A percentile compares a stretch with the other conserved stretches of the same genome.
Evolutionary conservation across 306 rosid species (phyloP).

Genomic region (Casuarina glauca): DNA sequence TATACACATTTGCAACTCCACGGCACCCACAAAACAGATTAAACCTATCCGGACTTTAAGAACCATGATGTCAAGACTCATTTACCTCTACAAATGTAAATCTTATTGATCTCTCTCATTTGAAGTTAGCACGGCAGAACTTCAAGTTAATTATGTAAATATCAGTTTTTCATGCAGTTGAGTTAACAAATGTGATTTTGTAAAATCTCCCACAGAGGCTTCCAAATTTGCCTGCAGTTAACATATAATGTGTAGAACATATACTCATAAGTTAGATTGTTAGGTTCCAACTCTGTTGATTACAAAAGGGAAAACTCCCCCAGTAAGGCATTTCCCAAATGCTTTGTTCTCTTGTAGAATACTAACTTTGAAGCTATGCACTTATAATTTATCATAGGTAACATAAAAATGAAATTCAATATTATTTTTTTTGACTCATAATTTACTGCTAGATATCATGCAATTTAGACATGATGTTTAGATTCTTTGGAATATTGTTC

Average conservation of each 20-base stretch:
- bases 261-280: no score
- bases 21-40: not conserved
- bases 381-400: no score
- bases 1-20: not conserved
- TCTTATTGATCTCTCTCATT: not conserved
- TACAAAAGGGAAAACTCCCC: no score
- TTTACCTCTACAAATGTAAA: not conserved
- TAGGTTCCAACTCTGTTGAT: no score
- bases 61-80: not conserved
- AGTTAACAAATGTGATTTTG: not conserved
- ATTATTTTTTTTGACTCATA: no score
- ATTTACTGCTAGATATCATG: not conserved
- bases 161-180: not conserved
- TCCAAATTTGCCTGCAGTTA: not conserved
- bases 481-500: not conserved
- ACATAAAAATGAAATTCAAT: no score
- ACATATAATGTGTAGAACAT: not conserved
- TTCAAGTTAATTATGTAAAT: not conserved
- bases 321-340: no score
- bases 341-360: no score
- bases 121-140: not conserved
- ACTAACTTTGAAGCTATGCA: no score
- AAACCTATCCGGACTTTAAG: not conserved
- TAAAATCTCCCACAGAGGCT: not conserved
- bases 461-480: not conserved